Conservation (phyloP, 306 rosid species). For the Castanopsis chinensis region DNA sequence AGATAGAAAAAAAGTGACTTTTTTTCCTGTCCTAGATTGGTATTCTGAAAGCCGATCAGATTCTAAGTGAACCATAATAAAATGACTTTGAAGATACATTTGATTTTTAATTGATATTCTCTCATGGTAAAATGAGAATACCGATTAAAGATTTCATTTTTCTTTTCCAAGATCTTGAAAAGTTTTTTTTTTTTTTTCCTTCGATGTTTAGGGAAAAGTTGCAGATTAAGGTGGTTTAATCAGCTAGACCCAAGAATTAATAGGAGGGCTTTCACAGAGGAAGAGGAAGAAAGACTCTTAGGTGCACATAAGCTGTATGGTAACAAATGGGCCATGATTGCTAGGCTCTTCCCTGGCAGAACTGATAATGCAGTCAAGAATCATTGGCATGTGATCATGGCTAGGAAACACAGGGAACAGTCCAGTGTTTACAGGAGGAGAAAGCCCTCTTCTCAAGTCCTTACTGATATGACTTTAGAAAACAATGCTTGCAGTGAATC, state of each 20-base stretch:
- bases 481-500: conserved; percentile 54
- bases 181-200: background rate
- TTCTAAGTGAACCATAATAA: background rate
- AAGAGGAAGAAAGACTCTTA: conserved; percentile 74
- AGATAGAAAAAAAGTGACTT: background rate
- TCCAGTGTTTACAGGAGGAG: conserved; percentile 55
- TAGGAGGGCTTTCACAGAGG: conserved; percentile 61
- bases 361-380: conserved; percentile 96
- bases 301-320: conserved; percentile 67
- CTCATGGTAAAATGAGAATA: background rate
- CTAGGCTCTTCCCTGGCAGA: conserved; percentile 85
- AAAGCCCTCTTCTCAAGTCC: conserved; percentile 25
- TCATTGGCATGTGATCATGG: conserved; percentile 94
- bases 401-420: conserved; percentile 68
- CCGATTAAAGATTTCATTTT: background rate
- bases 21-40: background rate
- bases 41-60: background rate
- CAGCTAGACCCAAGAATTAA: conserved; percentile 87
- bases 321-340: conserved; percentile 90
- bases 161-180: background rate
- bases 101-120: too few relatives aligned
- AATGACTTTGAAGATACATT: background rate
- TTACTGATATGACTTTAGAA: conserved; percentile 22
- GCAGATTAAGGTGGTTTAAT: conserved; percentile 94
- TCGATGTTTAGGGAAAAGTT: conserved; percentile 66